Evolutionary conservation across 208 protist genomes (phyloP), one percentile per base, ranked within the genome.

Genomic region (Trypanosoma caninum): DNA sequence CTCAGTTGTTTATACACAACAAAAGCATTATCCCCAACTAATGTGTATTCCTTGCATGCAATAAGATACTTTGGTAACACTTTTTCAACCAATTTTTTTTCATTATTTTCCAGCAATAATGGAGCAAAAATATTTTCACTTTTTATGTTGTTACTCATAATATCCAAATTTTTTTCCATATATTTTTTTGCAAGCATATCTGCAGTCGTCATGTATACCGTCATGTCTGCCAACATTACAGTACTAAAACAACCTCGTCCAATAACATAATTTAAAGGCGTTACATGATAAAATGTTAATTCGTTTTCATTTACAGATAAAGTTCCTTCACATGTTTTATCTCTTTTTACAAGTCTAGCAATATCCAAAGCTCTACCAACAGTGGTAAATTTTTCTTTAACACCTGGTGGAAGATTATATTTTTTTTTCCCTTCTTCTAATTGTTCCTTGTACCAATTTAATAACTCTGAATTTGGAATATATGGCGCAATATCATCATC

Each of bases 11-110:
- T 52, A 25, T 80, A 57, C 65, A 72, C 41, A 35, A 34, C 31
- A 3, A 7, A 27, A 10, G 69, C 54, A 41, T 65, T 69, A 48
- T 64, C 59, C 7, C 42, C 41, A 41, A 50, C 37, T 25, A 88
- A 38, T 2, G 53, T 41, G 16, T 83, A 48, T 63, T 89, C 82
- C 65, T 89, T 89, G 62, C 80, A 78, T 14, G 78, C 82, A 35
- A 89, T 83, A 28, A 85, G 63, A 63, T 82, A 89, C 30, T 61
- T 60, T 50, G 37, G 28, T 30, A 27, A 13, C 18, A 25, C 1
- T 16, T 46, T 22, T 16, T 20, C 18, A 7, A 3, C 41, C 7
- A 20, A 8, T 8, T 7, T 7, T 28, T 52, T n/a, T 6, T 55
- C 46, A 40, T 4, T 18, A 2, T n/a, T n/a, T n/a, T n/a, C n/a